phyloP scores from a whole-genome alignment of 2,329 filamentous ascomycete genomes.

The Sclerotinia spermophila region DNA sequence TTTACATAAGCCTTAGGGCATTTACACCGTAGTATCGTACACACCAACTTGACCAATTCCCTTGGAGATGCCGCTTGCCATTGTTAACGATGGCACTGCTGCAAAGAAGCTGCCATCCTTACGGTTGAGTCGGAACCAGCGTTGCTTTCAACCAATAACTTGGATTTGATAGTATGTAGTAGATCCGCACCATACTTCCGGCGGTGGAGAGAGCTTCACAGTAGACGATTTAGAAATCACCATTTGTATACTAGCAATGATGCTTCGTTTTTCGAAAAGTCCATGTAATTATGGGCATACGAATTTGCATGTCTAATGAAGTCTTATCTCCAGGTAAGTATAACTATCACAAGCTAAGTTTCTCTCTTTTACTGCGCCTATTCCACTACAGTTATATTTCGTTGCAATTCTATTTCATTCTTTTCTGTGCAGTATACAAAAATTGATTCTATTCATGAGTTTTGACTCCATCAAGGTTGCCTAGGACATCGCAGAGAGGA shows the following conservation, averaged over 20 bases:
- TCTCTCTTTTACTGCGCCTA: background rate
- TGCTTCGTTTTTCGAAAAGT: background rate
- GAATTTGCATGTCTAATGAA: background rate
- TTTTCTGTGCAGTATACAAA: background rate
- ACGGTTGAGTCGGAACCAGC: background rate
- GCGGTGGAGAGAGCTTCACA: background rate
- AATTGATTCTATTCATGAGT: background rate
- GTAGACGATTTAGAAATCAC: background rate
- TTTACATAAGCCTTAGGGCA: background rate
- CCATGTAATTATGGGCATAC: background rate
- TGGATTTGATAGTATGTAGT: background rate
- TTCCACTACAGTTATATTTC: background rate
- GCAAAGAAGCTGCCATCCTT: background rate
- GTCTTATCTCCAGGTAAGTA: background rate
- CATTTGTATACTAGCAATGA: background rate
- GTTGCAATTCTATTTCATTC: background rate
- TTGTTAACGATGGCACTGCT: background rate
- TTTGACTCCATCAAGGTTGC: background rate
- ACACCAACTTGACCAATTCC: background rate
- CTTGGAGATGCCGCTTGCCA: background rate
- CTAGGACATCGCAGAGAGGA: background rate
- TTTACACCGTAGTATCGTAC: background rate
- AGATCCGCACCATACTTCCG: background rate
- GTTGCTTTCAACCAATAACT: background rate
- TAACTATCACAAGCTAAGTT: background rate